A percentile compares a stretch with the other conserved stretches of the same genome.
phyloP scores from a whole-genome alignment of 2,329 filamentous ascomycete species.

The Sporothrix pallida region DNA sequence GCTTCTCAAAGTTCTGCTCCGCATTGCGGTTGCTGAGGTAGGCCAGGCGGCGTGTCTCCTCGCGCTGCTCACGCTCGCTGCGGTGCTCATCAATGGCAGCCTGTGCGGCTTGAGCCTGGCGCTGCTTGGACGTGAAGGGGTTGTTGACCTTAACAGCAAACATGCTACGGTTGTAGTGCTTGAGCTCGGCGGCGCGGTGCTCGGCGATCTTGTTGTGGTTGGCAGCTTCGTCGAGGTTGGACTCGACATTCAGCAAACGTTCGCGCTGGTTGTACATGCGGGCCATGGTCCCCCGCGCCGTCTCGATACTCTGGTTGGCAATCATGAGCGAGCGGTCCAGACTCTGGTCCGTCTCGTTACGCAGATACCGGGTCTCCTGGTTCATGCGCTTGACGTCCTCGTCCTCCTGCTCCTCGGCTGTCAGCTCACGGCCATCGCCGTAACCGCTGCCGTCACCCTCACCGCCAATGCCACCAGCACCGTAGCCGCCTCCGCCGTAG shows the following conservation, averaged over 20 bases:
- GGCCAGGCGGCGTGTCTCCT: conserved; percentile 54
- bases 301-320: conserved; percentile 72
- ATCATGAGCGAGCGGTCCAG: conserved; percentile 72
- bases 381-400: conserved; percentile 74
- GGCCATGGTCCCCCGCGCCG: conserved; percentile 72
- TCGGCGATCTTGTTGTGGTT: conserved; percentile 77
- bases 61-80: conserved; percentile 67
- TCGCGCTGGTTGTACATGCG: conserved; percentile 80
- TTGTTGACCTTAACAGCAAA: conserved; percentile 81
- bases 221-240: conserved; percentile 79
- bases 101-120: conserved; percentile 54
- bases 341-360: conserved; percentile 64
- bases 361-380: conserved; percentile 75
- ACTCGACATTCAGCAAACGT: conserved; percentile 79
- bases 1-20: conserved; percentile 57
- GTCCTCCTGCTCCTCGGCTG: conserved; percentile 78
- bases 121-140: conserved; percentile 72
- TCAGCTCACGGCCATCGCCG: conserved; percentile 76
- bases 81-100: conserved; percentile 72
- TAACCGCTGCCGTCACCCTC: conserved; percentile 60
- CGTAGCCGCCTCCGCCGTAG: conserved; percentile 35
- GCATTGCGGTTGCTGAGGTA: conserved; percentile 50
- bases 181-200: conserved; percentile 81
- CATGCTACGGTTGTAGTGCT: conserved; percentile 87
- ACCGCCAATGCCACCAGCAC: neutral